phyloP scores from a whole-genome alignment of 2,329 filamentous ascomycete species.

The Hypoxylon sp. region DNA sequence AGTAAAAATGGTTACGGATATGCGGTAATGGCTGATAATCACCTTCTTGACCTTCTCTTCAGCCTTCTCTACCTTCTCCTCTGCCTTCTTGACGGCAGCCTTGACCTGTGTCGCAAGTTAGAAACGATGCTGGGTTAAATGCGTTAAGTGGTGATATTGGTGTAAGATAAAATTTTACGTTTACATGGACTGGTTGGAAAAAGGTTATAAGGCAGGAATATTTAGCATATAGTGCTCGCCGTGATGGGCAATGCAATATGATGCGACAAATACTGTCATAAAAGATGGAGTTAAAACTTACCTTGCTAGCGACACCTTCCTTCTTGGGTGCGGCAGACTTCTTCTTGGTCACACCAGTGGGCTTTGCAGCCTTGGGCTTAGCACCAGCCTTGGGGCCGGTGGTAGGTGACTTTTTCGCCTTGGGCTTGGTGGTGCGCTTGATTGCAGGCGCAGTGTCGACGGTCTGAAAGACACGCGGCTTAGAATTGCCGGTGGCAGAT shows the following conservation, averaged over 20 bases:
- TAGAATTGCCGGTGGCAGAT: slow-evolving; percentile 67
- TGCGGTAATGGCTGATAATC: neutral
- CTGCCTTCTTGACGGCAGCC: slow-evolving; percentile 51
- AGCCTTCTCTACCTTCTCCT: slow-evolving; percentile 53
- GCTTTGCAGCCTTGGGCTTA: slow-evolving; percentile 51
- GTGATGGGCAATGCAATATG: neutral
- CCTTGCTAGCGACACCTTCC: slow-evolving; percentile 53
- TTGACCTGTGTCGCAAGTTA: slow-evolving; percentile 51
- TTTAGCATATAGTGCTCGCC: neutral
- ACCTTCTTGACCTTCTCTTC: slow-evolving; percentile 44
- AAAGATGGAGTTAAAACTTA: slow-evolving; percentile 37
- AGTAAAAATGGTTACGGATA: neutral
- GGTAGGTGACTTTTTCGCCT: slow-evolving; percentile 47
- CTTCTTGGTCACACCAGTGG: slow-evolving; percentile 55
- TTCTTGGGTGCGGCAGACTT: slow-evolving; percentile 52
- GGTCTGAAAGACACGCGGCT: slow-evolving; percentile 66
- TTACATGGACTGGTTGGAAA: neutral
- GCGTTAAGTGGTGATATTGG: neutral
- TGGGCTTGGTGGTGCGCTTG: slow-evolving; percentile 58
- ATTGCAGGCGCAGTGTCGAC: slow-evolving; percentile 64
- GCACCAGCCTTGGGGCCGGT: slow-evolving; percentile 38
- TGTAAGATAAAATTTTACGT: neutral
- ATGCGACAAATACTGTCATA: slow-evolving; percentile 1
- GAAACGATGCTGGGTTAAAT: slow-evolving; percentile 19
- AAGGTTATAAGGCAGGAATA: neutral